A percentile compares a stretch with the other conserved stretches of the same genome.
Conservation (phyloP, 331 rosid species). For the Arachis monticola region DNA sequence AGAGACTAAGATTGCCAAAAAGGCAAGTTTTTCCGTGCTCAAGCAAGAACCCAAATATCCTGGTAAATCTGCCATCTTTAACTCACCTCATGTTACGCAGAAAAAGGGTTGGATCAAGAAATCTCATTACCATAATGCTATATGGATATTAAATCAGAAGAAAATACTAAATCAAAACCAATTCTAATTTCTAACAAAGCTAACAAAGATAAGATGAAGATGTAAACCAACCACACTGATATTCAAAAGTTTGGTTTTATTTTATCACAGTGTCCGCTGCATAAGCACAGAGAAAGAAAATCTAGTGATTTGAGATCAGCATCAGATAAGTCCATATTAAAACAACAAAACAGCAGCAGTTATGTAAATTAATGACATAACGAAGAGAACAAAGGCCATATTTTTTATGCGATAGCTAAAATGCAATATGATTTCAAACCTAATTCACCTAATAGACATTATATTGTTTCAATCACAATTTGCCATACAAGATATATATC, state of each 20-base stretch:
- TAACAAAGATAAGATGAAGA: conserved; percentile 11
- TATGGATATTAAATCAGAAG: conserved; percentile 15
- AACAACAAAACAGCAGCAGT: background rate
- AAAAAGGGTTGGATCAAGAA: conserved; percentile 51
- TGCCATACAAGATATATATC: background rate
- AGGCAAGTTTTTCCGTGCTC: conserved; percentile 72
- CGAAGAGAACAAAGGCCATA: conserved; percentile 1
- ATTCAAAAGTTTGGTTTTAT: background rate
- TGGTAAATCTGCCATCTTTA: conserved; percentile 81
- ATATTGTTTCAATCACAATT: background rate
- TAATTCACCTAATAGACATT: conserved; percentile 5
- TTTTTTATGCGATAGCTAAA: too few relatives aligned
- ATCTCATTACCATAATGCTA: conserved; percentile 2
- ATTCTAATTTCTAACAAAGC: background rate
- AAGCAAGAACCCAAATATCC: conserved; percentile 70
- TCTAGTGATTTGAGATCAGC: too few relatives aligned
- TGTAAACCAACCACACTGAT: background rate
- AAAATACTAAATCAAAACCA: conserved; percentile 16
- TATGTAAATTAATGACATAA: conserved; percentile 2
- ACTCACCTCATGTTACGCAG: conserved; percentile 56
- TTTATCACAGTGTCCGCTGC: conserved; percentile 3
- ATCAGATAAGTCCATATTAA: conserved; percentile 9
- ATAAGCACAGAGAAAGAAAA: background rate
- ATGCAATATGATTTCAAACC: background rate
- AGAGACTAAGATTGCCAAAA: conserved; percentile 80